These are phyloP conservation scores for Alnus rubra DNA, from an alignment of 306 rosid species.

Conservation along the genomic window DNA sequence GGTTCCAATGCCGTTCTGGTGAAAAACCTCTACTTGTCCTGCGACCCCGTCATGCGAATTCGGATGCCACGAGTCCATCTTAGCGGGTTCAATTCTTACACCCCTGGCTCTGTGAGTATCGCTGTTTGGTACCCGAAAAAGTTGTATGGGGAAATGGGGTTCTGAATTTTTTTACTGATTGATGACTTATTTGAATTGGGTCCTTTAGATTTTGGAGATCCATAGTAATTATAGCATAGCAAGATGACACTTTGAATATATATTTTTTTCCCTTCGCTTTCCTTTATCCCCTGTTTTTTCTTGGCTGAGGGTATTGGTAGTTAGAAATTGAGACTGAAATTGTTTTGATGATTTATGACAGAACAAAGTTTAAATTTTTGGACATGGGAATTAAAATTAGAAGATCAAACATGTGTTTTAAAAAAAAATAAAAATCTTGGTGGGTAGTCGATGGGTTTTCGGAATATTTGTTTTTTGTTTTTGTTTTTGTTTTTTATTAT, in stretches of 20 bases:
- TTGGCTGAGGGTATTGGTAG: no score
- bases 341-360: no score
- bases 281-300: not conserved
- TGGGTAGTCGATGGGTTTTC: not conserved
- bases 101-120: conserved; percentile 46
- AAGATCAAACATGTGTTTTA: no score
- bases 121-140: not conserved
- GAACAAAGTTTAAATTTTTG: no score
- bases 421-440: no score
- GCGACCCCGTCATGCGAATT: conserved; percentile 60
- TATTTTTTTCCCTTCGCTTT: not conserved
- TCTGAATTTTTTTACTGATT: no score
- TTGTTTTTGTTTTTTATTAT: no score
- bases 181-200: not conserved
- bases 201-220: not conserved
- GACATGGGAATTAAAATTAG: no score
- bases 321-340: no score
- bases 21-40: conserved; percentile 58
- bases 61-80: conserved; percentile 15
- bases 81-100: conserved; percentile 11
- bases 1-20: conserved; percentile 47
- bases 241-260: not conserved
- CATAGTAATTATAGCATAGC: not conserved
- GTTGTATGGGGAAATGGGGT: not conserved
- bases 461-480: no score